Conservation (phyloP, 805 yeast genomes). For the Jamesozyma lodderae region DNA sequence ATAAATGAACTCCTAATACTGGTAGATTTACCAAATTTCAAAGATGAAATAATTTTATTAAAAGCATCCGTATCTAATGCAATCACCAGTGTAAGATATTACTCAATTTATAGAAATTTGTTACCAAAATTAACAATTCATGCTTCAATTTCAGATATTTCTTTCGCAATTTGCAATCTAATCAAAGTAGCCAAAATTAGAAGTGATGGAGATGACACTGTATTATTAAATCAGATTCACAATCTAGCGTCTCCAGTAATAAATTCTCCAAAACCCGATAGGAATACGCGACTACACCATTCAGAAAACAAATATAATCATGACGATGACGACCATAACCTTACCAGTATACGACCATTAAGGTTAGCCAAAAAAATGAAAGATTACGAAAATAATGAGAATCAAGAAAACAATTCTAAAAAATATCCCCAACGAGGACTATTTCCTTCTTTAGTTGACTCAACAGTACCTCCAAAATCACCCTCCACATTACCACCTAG, state of each 20-base stretch:
- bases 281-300: background rate
- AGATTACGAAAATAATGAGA: background rate
- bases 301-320: background rate
- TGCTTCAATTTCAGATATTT: constrained; percentile 66
- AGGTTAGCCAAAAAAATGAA: constrained; percentile 48
- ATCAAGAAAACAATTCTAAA: background rate
- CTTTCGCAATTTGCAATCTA: constrained; percentile 56
- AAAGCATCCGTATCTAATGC: constrained; percentile 65
- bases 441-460: too few relatives aligned
- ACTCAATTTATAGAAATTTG: constrained; percentile 45
- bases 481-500: too few relatives aligned
- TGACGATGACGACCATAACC: constrained; percentile 7
- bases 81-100: constrained; percentile 70
- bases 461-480: too few relatives aligned
- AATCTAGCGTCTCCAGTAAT: background rate
- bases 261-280: background rate
- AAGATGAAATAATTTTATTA: constrained; percentile 37
- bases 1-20: constrained; percentile 15
- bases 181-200: constrained; percentile 21
- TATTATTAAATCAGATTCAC: background rate
- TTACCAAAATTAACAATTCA: constrained; percentile 66
- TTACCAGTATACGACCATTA: constrained; percentile 59
- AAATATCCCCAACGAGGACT: too few relatives aligned
- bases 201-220: background rate
- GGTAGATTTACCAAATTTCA: constrained; percentile 21